phyloP scores from a whole-genome alignment of 2,329 filamentous ascomycete genomes.

The Pseudocercospora fijiensis region DNA sequence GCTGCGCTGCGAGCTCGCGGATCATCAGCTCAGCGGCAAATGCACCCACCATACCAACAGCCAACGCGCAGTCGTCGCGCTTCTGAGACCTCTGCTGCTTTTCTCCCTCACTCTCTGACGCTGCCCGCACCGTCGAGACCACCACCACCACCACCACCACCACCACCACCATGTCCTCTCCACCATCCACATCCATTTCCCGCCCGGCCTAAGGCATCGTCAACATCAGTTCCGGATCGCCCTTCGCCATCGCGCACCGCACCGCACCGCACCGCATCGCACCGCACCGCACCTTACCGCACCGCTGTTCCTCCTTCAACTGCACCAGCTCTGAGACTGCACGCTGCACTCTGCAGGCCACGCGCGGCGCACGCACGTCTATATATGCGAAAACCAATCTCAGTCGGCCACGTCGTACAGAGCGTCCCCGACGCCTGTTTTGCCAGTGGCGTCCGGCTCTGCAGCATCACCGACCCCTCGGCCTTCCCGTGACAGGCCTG shows the following conservation, averaged over 20 bases:
- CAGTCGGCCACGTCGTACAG: neutral
- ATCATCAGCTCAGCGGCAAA: neutral
- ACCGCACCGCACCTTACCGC: neutral
- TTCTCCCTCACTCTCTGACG: neutral
- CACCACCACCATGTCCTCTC: neutral
- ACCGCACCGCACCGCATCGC: neutral
- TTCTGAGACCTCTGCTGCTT: too few relatives aligned
- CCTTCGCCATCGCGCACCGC: neutral
- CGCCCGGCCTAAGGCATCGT: neutral
- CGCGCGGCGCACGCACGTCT: neutral
- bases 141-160: neutral
- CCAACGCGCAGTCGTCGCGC: neutral
- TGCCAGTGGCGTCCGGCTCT: slow-evolving; percentile 1
- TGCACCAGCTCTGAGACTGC: too few relatives aligned
- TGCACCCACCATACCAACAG: neutral
- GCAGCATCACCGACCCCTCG: neutral
- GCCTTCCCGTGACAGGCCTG: neutral
- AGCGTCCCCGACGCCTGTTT: neutral
- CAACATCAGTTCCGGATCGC: neutral
- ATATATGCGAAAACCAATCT: slow-evolving; percentile 1
- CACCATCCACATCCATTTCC: neutral
- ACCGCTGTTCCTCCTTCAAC: neutral
- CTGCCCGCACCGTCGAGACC: too few relatives aligned
- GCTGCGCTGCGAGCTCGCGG: too few relatives aligned
- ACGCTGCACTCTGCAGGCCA: neutral